Percentiles rank a stretch among this genome's conserved stretches.
phyloP scores from a whole-genome alignment of 2,329 filamentous ascomycete genomes.

The Colletotrichum theobromicola region DNA sequence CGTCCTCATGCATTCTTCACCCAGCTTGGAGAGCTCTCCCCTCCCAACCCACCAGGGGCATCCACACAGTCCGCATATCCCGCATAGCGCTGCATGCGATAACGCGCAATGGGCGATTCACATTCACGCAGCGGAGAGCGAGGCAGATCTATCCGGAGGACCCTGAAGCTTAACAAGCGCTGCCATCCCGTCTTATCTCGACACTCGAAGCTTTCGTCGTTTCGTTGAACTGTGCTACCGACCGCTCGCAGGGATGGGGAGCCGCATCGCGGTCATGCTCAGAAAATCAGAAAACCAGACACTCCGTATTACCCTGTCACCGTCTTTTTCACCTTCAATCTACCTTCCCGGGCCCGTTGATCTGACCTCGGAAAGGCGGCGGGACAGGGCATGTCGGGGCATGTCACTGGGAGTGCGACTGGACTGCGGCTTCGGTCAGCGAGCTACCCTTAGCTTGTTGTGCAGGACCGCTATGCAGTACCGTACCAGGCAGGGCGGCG shows the following conservation, averaged over 20 bases:
- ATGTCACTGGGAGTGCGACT: background rate
- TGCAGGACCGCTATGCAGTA: background rate
- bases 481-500: background rate
- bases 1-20: slow-evolving; percentile 11
- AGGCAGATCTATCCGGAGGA: slow-evolving; percentile 18
- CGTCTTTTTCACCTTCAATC: background rate
- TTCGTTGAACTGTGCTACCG: background rate
- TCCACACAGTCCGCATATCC: slow-evolving; percentile 18
- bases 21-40: background rate
- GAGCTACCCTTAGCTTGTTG: background rate
- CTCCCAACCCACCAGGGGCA: slow-evolving; percentile 7
- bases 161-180: slow-evolving; percentile 20
- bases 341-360: background rate
- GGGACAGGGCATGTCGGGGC: background rate
- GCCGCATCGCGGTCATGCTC: background rate
- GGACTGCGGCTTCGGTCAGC: background rate
- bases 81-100: slow-evolving; percentile 22
- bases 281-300: background rate
- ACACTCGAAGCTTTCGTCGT: slow-evolving; percentile 13
- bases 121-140: slow-evolving; percentile 15
- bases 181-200: slow-evolving; percentile 23
- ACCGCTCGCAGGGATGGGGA: background rate
- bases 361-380: background rate
- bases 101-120: slow-evolving; percentile 15
- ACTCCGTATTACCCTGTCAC: background rate